Evolutionary conservation across 176 grass and related monocot species (phyloP).

Genomic region (Areca catechu): DNA sequence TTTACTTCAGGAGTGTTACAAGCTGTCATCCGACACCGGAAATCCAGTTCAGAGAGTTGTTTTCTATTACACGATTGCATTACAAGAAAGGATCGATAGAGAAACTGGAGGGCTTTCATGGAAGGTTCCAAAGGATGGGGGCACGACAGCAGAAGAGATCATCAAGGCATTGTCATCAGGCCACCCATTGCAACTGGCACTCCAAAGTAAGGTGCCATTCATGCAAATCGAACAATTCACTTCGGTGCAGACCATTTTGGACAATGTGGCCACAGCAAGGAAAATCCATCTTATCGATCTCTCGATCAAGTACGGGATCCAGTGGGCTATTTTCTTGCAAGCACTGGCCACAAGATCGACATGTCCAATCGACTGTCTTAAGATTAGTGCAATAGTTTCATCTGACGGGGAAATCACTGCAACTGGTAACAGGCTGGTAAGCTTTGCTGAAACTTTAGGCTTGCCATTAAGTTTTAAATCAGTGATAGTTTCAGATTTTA

Average conservation of each 20-base stretch:
- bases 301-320: not conserved
- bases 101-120: not conserved
- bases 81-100: not conserved
- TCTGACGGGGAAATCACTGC: not conserved
- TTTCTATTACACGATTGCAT: not conserved
- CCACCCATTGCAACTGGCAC: not conserved
- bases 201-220: not conserved
- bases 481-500: not conserved
- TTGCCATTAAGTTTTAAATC: not conserved
- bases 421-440: not conserved
- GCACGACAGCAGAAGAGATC: not conserved
- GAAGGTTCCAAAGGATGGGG: not conserved
- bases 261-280: conserved; percentile 2
- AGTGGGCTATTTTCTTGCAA: not conserved
- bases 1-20: not conserved
- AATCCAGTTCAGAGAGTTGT: conserved; percentile 9
- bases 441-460: not conserved
- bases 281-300: conserved; percentile 9
- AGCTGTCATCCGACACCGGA: not conserved
- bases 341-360: not conserved
- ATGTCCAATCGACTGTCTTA: not conserved
- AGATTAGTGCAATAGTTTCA: conserved; percentile 4
- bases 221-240: not conserved
- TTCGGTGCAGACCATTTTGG: not conserved
- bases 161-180: not conserved